phyloP scores from a whole-genome alignment of 2,329 filamentous ascomycete species.

The Aspergillus sp. region DNA sequence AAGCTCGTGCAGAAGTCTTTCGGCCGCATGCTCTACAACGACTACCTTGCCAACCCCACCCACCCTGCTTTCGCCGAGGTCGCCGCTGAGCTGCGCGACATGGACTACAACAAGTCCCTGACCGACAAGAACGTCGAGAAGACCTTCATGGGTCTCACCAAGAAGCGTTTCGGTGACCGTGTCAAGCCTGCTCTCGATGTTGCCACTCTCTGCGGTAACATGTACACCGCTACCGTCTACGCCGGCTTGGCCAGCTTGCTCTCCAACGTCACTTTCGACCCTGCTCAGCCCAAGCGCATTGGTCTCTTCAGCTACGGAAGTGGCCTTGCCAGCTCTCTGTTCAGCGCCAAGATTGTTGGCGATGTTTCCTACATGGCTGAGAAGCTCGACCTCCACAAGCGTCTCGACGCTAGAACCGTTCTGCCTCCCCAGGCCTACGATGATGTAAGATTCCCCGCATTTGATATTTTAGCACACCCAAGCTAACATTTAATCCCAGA shows the following conservation, averaged over 20 bases:
- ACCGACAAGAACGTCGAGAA: conserved; percentile 81
- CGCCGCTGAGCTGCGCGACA: conserved; percentile 67
- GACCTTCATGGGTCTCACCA: conserved; percentile 77
- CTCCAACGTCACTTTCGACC: conserved; percentile 57
- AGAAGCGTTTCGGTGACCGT: conserved; percentile 78
- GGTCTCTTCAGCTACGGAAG: conserved; percentile 77
- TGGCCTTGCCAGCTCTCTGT: conserved; percentile 68
- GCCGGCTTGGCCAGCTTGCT: conserved; percentile 57
- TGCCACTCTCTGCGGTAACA: conserved; percentile 68
- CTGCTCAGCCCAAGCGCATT: conserved; percentile 66
- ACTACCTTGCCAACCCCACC: conserved; percentile 69
- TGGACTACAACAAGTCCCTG: conserved; percentile 75
- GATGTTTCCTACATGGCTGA: conserved; percentile 65
- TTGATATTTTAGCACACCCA: not conserved
- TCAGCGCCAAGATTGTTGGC: conserved; percentile 63
- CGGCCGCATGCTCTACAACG: conserved; percentile 77
- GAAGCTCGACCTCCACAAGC: conserved; percentile 64
- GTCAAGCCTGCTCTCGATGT: conserved; percentile 70
- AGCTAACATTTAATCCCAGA: conserved; percentile 43
- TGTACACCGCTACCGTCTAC: conserved; percentile 60
- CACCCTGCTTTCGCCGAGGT: conserved; percentile 68
- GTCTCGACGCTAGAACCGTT: conserved; percentile 60
- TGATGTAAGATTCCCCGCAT: conserved; percentile 49
- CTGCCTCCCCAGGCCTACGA: conserved; percentile 72
- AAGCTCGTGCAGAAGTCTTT: conserved; percentile 85